Conservation (phyloP, 345 rosid species). For the Capsella bursapastoris region DNA sequence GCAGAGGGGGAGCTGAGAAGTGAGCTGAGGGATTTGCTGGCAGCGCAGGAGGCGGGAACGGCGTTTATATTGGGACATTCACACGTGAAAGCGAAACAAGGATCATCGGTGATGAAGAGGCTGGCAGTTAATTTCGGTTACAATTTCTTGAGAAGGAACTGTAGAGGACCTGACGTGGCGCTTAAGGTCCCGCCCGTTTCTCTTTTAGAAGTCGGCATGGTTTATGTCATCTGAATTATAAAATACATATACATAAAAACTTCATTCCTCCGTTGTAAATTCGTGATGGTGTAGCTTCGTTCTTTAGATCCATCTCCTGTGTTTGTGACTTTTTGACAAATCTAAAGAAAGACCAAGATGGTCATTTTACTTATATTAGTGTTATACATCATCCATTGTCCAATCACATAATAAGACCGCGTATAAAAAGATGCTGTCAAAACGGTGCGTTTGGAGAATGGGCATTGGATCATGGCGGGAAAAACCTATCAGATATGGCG, state of each 20-base stretch:
- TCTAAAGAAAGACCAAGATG: neutral
- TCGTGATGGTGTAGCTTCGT: conserved; percentile 2
- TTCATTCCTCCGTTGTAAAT: conserved; percentile 33
- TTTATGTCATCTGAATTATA: conserved; percentile 65
- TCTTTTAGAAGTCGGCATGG: conserved; percentile 94
- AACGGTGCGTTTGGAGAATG: conserved; percentile 32
- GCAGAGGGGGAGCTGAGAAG: conserved; percentile 51
- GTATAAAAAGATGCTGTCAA: neutral
- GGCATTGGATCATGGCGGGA: conserved; percentile 36
- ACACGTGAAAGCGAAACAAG: conserved; percentile 91
- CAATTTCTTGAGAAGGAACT: conserved; percentile 87
- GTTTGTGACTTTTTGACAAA: conserved; percentile 7
- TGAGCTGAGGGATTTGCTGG: conserved; percentile 73
- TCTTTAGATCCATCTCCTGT: neutral
- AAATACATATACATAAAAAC: neutral
- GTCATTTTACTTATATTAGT: neutral
- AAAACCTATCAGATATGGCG: conserved; percentile 38
- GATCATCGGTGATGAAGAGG: conserved; percentile 80
- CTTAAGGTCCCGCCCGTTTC: conserved; percentile 92
- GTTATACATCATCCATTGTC: neutral
- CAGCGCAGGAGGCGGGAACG: conserved; percentile 82
- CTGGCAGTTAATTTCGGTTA: conserved; percentile 80
- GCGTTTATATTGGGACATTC: conserved; percentile 95
- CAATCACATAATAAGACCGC: neutral
- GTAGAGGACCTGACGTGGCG: conserved; percentile 90